A percentile compares a stretch with the other conserved stretches of the same genome.
These are phyloP conservation scores for Actinomortierella wolfii DNA, from an alignment of 371 early-diverging fungal genomes.

Conservation along the genomic window DNA sequence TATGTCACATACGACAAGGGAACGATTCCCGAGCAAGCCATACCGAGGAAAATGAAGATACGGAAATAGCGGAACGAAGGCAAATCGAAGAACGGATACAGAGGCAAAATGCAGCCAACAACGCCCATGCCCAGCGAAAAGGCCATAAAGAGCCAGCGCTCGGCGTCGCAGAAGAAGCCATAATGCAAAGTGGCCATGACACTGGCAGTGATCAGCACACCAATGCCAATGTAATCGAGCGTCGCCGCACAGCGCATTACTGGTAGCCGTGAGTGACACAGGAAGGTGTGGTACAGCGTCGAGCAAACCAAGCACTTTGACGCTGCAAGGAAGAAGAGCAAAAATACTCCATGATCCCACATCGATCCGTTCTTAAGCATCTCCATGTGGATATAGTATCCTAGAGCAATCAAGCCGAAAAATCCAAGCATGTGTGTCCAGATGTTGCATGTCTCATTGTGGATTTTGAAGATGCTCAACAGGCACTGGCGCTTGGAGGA, in stretches of 20 bases:
- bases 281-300: constrained; percentile 71
- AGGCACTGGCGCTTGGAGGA: constrained; percentile 57
- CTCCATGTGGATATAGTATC: constrained; percentile 56
- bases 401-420: constrained; percentile 58
- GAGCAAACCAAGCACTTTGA: constrained; percentile 72
- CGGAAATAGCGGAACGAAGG: constrained; percentile 55
- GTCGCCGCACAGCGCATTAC: constrained; percentile 68
- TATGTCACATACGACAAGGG: constrained; percentile 60
- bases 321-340: constrained; percentile 65
- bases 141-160: constrained; percentile 54
- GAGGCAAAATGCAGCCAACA: constrained; percentile 61
- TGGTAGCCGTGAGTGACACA: constrained; percentile 60
- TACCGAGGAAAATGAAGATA: constrained; percentile 63
- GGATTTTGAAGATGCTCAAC: constrained; percentile 64
- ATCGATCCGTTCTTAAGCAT: constrained; percentile 57
- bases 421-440: constrained; percentile 74
- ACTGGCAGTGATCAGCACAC: constrained; percentile 69
- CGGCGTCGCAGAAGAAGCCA: constrained; percentile 65
- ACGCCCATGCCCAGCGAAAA: constrained; percentile 62
- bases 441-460: constrained; percentile 77
- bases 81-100: constrained; percentile 60
- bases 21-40: constrained; percentile 64
- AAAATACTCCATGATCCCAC: constrained; percentile 57
- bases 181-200: constrained; percentile 65
- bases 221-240: constrained; percentile 74